Base-by-base conservation (phyloP, 2,329 filamentous ascomycete species). In the Chalaropsis thielavioides region DNA sequence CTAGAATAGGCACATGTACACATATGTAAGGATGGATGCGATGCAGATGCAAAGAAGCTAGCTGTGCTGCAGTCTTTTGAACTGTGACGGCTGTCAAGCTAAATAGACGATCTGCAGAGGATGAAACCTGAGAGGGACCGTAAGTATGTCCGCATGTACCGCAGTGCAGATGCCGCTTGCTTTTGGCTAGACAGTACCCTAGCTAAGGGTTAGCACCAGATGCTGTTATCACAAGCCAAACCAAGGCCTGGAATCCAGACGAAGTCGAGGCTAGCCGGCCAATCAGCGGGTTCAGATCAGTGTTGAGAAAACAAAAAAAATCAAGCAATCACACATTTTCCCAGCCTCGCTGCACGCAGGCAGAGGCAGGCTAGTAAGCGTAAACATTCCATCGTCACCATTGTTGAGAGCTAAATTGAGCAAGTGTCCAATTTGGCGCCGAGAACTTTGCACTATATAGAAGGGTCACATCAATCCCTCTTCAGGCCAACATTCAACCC, bases 221-320 rank as follows among this genome's bases (percentile, higher is more conserved):
- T 6, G 19, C n/a, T 61, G 58, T 59, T 40, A 41, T 63, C 62
- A 56, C 62, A 64, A 64, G 62, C 62, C 38, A 59, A 58, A 64
- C 46, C 17, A 51, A 27, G 19, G 43, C 27, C 38, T 17, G 11
- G 15, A 49, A 24, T 49, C 19, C n/a, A 19, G 44, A 40, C 24
- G 1, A 56, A 41, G 35, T 19, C 6, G 19, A 51, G 8, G 61
- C 44, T 22, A 38, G 31, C 31, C 35, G n/a, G 49, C 62, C 49
- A 64, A 64, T 64, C 62, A 64, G 49, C 24, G 31, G 51, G n/a
- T 6, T 8, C 4, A 10, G 2, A 58, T 7, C 4, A 13, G 1
- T 7, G 17, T 7, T 44, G 19, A 24, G 56, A 63, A 59, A 43
- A 31, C 24, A 38, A 44, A 51, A 49, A 62, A 49, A 62, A 62